Percentiles rank a stretch among this genome's conserved stretches.
phyloP scores from a whole-genome alignment of 116 monocot species.

The Iris pallida region DNA sequence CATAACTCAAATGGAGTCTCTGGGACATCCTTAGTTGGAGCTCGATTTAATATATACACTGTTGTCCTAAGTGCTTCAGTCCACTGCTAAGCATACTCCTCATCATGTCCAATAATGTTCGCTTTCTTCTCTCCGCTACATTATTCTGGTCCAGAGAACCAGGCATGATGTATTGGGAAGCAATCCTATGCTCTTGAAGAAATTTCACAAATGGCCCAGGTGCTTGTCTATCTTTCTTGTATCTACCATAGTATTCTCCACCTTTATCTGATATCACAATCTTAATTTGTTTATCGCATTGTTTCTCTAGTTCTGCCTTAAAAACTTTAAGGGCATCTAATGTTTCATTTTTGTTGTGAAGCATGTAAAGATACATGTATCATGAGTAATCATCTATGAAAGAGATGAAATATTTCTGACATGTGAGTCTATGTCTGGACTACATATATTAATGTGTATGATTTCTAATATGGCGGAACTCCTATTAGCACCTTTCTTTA shows the following conservation, averaged over 20 bases:
- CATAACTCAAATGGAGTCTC: conserved; percentile 1
- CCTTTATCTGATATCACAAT: no score
- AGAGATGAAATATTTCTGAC: conserved; percentile 9
- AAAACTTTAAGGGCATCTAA: no score
- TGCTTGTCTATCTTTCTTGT: conserved; percentile 1
- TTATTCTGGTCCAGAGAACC: conserved; percentile 2
- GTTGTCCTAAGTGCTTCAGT: conserved; percentile 3
- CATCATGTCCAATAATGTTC: conserved; percentile 10
- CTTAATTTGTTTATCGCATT: no score
- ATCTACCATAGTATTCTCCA: no score
- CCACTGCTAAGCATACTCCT: conserved; percentile 11
- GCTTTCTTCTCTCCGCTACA: conserved; percentile 11
- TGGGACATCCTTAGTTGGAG: background rate
- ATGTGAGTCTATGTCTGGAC: background rate
- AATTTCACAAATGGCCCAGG: background rate
- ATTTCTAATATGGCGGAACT: conserved; percentile 8
- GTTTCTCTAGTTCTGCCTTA: no score
- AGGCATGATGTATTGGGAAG: conserved; percentile 7
- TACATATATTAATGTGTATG: conserved; percentile 10
- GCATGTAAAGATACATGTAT: conserved; percentile 9
- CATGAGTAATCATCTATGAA: conserved; percentile 16
- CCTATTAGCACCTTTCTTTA: no score
- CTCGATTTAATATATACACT: conserved; percentile 5
- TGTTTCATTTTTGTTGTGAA: no score
- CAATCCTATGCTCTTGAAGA: conserved; percentile 2